Conservation (phyloP, 2,329 filamentous ascomycete genomes). For the Colletotrichum cuscutae region DNA sequence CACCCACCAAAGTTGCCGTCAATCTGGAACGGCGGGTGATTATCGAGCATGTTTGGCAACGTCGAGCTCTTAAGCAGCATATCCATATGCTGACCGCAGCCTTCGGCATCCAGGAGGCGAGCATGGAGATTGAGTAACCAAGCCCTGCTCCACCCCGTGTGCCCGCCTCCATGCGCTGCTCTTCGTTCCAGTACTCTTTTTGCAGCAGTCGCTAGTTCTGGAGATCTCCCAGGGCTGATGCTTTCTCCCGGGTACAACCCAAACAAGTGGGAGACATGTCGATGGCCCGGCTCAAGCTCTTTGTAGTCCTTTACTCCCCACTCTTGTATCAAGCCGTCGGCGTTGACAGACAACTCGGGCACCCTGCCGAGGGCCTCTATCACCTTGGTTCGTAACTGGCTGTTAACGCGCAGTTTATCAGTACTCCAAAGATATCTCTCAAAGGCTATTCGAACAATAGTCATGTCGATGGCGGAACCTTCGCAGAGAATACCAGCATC, state of each 20-base stretch:
- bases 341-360: conserved; percentile 36
- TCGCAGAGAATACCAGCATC: conserved; percentile 51
- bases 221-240: conserved; percentile 37
- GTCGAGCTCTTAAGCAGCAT: conserved; percentile 26
- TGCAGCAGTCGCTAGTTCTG: conserved; percentile 41
- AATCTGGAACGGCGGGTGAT: conserved; percentile 53
- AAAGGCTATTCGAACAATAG: conserved; percentile 33
- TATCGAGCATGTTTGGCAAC: conserved; percentile 39
- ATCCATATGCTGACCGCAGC: conserved; percentile 36
- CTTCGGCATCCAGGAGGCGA: conserved; percentile 49
- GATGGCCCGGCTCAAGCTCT: conserved; percentile 58
- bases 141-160: conserved; percentile 60
- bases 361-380: conserved; percentile 24
- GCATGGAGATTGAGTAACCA: conserved; percentile 59
- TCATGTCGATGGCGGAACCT: conserved; percentile 58
- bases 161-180: conserved; percentile 50
- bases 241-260: conserved; percentile 55
- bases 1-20: conserved; percentile 61
- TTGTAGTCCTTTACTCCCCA: conserved; percentile 54
- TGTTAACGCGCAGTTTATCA: conserved; percentile 22
- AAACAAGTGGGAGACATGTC: conserved; percentile 62
- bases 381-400: conserved; percentile 14
- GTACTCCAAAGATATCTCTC: conserved; percentile 41
- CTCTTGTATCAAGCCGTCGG: conserved; percentile 51
- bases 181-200: conserved; percentile 42